These are phyloP conservation scores for Nitzschia inconspicua DNA, from an alignment of 108 stramenopile genomes.

Conservation along the genomic window DNA sequence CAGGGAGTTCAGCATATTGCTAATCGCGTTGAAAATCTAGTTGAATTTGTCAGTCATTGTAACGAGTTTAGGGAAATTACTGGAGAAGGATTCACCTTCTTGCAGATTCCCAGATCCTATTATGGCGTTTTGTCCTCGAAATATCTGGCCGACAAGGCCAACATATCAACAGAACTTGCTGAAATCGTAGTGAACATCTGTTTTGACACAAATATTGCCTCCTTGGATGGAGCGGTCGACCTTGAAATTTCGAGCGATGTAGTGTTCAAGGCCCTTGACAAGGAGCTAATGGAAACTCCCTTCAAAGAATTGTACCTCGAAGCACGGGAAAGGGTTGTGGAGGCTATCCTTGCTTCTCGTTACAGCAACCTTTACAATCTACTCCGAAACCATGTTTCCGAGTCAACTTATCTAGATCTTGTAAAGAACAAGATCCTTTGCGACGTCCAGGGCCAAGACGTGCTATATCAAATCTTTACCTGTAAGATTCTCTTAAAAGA, in stretches of 20 bases:
- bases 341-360: constrained; percentile 59
- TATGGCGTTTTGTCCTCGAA: constrained; percentile 68
- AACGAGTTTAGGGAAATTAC: constrained; percentile 71
- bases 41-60: constrained; percentile 72
- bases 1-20: constrained; percentile 90
- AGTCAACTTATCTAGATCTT: constrained; percentile 68
- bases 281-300: background rate
- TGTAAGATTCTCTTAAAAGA: constrained; percentile 72
- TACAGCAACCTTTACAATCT: constrained; percentile 76
- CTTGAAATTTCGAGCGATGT: constrained; percentile 35
- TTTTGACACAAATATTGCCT: constrained; percentile 27
- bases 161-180: constrained; percentile 41
- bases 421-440: constrained; percentile 84
- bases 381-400: constrained; percentile 66
- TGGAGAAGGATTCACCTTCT: constrained; percentile 84
- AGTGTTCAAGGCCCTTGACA: constrained; percentile 25
- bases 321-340: constrained; percentile 40
- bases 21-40: constrained; percentile 72
- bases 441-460: constrained; percentile 67
- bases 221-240: constrained; percentile 59
- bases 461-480: constrained; percentile 86
- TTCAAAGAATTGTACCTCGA: too few species aligned
- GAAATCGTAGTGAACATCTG: constrained; percentile 38
- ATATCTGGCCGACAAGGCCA: constrained; percentile 24
- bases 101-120: constrained; percentile 81